Evolutionary conservation across 2,329 filamentous ascomycete genomes (phyloP), one percentile per base, ranked within the genome.

Genomic region (Cladosporium sphaerospermum): DNA sequence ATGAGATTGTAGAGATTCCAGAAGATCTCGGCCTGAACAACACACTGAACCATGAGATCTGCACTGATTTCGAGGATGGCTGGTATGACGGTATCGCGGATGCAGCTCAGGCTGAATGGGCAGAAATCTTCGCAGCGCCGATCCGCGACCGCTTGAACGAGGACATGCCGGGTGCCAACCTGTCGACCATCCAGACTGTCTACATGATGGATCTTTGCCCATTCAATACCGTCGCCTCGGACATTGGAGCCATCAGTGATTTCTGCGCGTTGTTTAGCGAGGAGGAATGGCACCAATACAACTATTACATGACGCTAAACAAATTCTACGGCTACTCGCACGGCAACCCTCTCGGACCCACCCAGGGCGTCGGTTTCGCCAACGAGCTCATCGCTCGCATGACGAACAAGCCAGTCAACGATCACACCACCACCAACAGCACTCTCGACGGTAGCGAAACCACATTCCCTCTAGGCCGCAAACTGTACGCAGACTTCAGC

Each of bases 131-230:
- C 65, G 75, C 82, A 1, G 80, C 82, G 0, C 70, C 81, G 0
- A 88, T 96, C 58, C 78, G 79, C n/a, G 69, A 76, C 2, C 82
- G 88, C 7, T 70, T 96, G 39, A 89, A 91, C 64, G 62, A 71
- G 11, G 80, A 85, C 56, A 75, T 96, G 0, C 78, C 78, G 0
- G 86, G 86, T 2, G 83, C 80, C 4, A 82, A 86, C 56, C 68
- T 96, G 40, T 80, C 78, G 2, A 65, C 75, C 10, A 64, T 73
- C 1, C 83, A 92, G 33, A 81, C 83, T 1, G 74, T 90, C 53
- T 80, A 78, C 54, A 67, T 96, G 33, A 96, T 96, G 89, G 89
- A 96, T 62, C 75, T 96, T 56, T 96, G 91, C 64, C 85, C 91
- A 0, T 96, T 89, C 71, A 79, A 86, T 60, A 92, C 88, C 0